Evolutionary conservation across 2,329 filamentous ascomycete genomes (phyloP).

Genomic region (Erysiphe pulchra): DNA sequence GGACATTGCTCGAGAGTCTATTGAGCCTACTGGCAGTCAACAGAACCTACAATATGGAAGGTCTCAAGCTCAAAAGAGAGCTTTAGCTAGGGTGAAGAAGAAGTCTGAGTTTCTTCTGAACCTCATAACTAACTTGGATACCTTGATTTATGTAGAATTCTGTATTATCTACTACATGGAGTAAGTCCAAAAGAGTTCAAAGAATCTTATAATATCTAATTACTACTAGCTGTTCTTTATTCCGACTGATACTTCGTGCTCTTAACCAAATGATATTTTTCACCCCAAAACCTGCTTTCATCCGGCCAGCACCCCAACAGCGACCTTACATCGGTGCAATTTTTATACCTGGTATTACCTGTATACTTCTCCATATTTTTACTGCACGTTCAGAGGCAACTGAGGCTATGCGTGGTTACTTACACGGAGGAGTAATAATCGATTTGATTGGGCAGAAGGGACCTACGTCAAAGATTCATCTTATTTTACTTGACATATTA

Average conservation of each 20-base stretch:
- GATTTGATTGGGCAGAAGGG: constrained; percentile 43
- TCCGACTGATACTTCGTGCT: constrained; percentile 32
- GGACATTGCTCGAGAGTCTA: constrained; percentile 2
- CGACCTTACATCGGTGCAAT: constrained; percentile 31
- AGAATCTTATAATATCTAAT: constrained; percentile 2
- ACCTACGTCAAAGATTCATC: constrained; percentile 27
- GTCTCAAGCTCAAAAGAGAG: constrained; percentile 11
- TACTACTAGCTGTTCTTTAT: constrained; percentile 31
- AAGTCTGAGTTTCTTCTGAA: constrained; percentile 27
- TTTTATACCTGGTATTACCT: constrained; percentile 30
- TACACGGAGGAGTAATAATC: constrained; percentile 40
- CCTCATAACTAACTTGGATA: constrained; percentile 33
- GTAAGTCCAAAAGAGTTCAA: constrained; percentile 18
- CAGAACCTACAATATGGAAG: constrained; percentile 1
- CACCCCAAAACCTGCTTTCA: constrained; percentile 28
- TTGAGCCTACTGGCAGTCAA: constrained; percentile 1
- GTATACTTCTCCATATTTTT: constrained; percentile 32
- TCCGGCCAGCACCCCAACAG: constrained; percentile 26
- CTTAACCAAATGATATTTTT: constrained; percentile 36
- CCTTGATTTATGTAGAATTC: constrained; percentile 36
- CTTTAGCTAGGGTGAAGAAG: constrained; percentile 24
- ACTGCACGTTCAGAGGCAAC: constrained; percentile 27
- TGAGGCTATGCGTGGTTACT: constrained; percentile 35
- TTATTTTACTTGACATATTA: constrained; percentile 28
- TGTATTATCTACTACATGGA: constrained; percentile 46